Evolutionary conservation across 116 monocot species (phyloP).

Genomic region (Phalaenopsis hybrid): DNA sequence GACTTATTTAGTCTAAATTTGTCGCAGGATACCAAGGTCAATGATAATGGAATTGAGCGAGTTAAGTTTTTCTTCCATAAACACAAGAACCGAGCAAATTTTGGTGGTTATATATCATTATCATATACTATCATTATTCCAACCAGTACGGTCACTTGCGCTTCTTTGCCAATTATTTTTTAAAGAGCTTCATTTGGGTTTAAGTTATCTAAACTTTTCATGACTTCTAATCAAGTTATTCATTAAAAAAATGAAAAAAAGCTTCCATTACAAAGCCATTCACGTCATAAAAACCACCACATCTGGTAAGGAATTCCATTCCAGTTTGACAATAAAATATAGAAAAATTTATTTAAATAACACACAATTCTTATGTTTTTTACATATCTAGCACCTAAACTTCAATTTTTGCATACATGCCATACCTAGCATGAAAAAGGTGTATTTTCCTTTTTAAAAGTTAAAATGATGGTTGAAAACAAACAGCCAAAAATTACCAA

Average conservation of each 20-base stretch:
- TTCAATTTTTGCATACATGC: too few relatives aligned
- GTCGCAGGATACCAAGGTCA: conserved; percentile 4
- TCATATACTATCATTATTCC: background rate
- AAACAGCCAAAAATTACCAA: background rate
- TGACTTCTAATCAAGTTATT: background rate
- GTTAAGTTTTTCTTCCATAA: conserved; percentile 4
- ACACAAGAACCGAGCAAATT: background rate
- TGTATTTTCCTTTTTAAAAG: too few relatives aligned
- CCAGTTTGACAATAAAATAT: too few relatives aligned
- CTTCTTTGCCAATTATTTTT: background rate
- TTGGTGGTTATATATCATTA: conserved; percentile 4
- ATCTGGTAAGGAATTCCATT: too few relatives aligned
- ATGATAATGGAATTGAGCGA: background rate
- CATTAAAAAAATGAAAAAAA: too few relatives aligned
- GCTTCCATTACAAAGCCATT: too few relatives aligned
- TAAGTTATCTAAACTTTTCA: background rate
- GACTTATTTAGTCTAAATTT: background rate
- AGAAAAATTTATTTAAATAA: too few relatives aligned
- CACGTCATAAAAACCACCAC: too few relatives aligned
- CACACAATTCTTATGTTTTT: too few relatives aligned
- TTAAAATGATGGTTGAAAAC: background rate
- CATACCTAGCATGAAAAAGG: too few relatives aligned
- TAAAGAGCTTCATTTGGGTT: background rate
- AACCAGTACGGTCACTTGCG: background rate
- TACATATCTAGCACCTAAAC: too few relatives aligned